Evolutionary conservation across 257 asterid species (phyloP).

Genomic region (Penstemon eatonii): DNA sequence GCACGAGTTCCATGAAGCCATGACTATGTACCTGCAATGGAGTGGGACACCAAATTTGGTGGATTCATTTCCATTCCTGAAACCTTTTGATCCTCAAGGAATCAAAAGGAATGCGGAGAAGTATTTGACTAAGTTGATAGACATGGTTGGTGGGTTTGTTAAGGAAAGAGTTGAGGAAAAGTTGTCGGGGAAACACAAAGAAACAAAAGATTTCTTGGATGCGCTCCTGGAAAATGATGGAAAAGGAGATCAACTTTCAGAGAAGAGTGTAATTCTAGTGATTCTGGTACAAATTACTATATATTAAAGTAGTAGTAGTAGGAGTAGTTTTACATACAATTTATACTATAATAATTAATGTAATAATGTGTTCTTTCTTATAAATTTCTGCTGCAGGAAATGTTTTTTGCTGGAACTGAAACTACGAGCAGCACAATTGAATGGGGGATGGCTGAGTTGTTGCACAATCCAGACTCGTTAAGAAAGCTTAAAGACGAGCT

Average conservation of each 20-base stretch:
- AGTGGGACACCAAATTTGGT: slow-evolving; percentile 27
- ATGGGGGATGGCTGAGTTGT: slow-evolving; percentile 45
- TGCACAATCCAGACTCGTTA: slow-evolving; percentile 33
- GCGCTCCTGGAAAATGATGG: slow-evolving; percentile 46
- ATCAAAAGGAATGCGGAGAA: slow-evolving; percentile 27
- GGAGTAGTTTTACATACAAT: no score
- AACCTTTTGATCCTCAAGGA: slow-evolving; percentile 36
- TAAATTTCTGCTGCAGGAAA: slow-evolving; percentile 23
- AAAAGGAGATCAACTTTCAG: slow-evolving; percentile 35
- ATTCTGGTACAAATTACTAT: slow-evolving; percentile 34
- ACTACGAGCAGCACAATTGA: slow-evolving; percentile 32
- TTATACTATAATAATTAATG: no score
- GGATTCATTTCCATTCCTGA: slow-evolving; percentile 33
- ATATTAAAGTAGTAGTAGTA: no score
- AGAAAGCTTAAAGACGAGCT: slow-evolving; percentile 31
- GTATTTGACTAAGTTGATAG: slow-evolving; percentile 17
- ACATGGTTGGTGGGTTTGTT: slow-evolving; percentile 27
- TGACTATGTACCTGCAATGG: slow-evolving; percentile 27
- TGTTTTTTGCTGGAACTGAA: slow-evolving; percentile 36
- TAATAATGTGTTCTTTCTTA: no score
- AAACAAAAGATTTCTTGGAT: slow-evolving; percentile 41
- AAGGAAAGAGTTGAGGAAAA: slow-evolving; percentile 31
- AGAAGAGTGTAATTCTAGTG: slow-evolving; percentile 35
- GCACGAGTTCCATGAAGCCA: slow-evolving; percentile 29
- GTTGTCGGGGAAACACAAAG: background rate